Evolutionary conservation across 306 rosid species (phyloP).

Genomic region (Morella rubra): DNA sequence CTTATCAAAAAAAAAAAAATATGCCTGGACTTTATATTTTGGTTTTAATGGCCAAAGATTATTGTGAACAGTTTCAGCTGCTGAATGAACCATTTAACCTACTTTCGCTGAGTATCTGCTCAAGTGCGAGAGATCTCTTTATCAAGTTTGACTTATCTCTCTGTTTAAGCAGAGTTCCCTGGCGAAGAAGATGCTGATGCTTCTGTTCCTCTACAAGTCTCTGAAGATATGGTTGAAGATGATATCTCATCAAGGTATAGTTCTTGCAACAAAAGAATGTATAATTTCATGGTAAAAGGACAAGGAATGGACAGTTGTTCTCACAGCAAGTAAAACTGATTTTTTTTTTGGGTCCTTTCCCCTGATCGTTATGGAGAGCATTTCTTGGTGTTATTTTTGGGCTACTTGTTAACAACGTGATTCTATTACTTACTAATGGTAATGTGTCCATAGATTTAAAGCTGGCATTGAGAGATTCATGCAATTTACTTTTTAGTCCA

Average conservation of each 20-base stretch:
- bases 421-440: too few relatives aligned
- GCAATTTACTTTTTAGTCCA: too few relatives aligned
- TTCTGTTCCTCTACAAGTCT: slow-evolving; percentile 69
- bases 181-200: slow-evolving; percentile 74
- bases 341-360: too few relatives aligned
- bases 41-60: background rate
- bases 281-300: background rate
- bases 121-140: slow-evolving; percentile 8
- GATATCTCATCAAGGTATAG: slow-evolving; percentile 80
- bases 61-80: background rate
- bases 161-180: slow-evolving; percentile 53
- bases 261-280: background rate
- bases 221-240: slow-evolving; percentile 79
- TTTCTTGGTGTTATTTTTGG: too few relatives aligned
- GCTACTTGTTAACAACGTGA: too few relatives aligned
- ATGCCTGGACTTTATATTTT: background rate
- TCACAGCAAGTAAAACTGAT: too few relatives aligned
- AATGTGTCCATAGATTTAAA: too few relatives aligned
- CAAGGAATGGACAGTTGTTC: too few relatives aligned
- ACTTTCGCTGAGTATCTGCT: background rate
- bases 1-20: too few relatives aligned
- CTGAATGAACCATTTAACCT: background rate
- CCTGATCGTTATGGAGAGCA: too few relatives aligned
- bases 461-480: too few relatives aligned
- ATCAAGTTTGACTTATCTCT: slow-evolving; percentile 25